Conservation (phyloP, 257 asterid species). For the Galeopsis tetrahit region DNA sequence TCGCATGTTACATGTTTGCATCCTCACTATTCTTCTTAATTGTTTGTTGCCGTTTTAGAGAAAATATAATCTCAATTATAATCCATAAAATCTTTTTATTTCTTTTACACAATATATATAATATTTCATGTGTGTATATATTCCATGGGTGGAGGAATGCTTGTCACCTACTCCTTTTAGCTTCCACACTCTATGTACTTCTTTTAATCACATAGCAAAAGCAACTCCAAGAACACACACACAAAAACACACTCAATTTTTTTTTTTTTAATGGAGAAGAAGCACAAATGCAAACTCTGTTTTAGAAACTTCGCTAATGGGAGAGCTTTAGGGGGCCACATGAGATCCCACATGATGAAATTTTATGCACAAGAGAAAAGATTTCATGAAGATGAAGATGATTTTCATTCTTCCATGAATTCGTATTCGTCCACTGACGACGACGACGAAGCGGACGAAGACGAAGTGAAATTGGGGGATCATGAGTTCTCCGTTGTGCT, state of each 20-base stretch:
- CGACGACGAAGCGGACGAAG: slow-evolving; percentile 31
- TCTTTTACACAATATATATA: background rate
- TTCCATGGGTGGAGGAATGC: slow-evolving; percentile 67
- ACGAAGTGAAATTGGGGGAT: slow-evolving; percentile 32
- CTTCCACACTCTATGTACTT: slow-evolving; percentile 60
- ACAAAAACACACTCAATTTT: slow-evolving; percentile 23
- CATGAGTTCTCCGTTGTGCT: slow-evolving; percentile 46
- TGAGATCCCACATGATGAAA: slow-evolving; percentile 86
- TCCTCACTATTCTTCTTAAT: slow-evolving; percentile 46
- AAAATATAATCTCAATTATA: slow-evolving; percentile 39
- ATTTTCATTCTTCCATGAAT: background rate
- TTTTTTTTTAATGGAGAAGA: slow-evolving; percentile 61
- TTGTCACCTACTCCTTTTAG: slow-evolving; percentile 86
- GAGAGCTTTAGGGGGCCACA: slow-evolving; percentile 89
- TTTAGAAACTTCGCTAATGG: slow-evolving; percentile 68
- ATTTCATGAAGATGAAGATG: slow-evolving; percentile 20
- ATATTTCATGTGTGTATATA: slow-evolving; percentile 40
- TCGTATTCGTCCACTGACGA: slow-evolving; percentile 1
- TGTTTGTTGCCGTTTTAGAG: slow-evolving; percentile 60
- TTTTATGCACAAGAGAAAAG: slow-evolving; percentile 15
- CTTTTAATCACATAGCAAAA: slow-evolving; percentile 32
- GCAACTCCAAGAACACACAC: slow-evolving; percentile 7
- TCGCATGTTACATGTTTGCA: slow-evolving; percentile 82
- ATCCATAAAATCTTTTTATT: slow-evolving; percentile 28
- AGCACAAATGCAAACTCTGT: slow-evolving; percentile 79